These are phyloP conservation scores for Closterium sp. DNA, from an alignment of 139 green algal genomes.

Conservation along the genomic window DNA sequence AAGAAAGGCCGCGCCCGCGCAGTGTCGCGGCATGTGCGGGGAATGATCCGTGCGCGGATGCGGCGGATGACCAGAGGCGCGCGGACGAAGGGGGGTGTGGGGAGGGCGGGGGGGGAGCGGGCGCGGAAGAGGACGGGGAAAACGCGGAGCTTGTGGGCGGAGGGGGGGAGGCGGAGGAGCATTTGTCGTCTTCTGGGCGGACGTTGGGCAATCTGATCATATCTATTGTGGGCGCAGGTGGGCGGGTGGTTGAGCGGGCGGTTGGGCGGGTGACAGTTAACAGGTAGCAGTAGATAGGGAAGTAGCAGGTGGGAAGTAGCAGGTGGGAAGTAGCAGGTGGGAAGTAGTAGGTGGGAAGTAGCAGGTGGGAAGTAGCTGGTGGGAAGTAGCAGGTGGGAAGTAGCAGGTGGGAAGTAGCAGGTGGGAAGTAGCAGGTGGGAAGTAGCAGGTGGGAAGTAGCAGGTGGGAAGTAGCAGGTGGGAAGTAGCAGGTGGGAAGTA, in stretches of 20 bases:
- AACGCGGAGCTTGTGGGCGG: not conserved
- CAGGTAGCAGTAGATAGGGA: not conserved
- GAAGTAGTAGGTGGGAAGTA: no score
- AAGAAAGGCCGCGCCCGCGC: not conserved
- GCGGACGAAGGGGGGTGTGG: not conserved
- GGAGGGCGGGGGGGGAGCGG: not conserved
- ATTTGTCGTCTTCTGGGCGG: not conserved
- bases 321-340: no score
- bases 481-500: no score
- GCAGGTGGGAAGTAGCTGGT: no score
- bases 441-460: no score
- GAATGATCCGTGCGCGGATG: not conserved
- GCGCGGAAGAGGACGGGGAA: not conserved
- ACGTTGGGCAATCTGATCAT: constrained; percentile 59
- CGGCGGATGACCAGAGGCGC: not conserved
- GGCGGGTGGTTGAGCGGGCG: not conserved
- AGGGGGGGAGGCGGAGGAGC: not conserved
- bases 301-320: no score
- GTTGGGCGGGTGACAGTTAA: not conserved
- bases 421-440: no score
- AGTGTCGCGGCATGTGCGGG: not conserved
- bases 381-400: no score
- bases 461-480: no score
- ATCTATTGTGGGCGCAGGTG: constrained; percentile 48
- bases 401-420: no score